Conservation (phyloP, 169 alveolate species). For the Plasmodium relictum region DNA sequence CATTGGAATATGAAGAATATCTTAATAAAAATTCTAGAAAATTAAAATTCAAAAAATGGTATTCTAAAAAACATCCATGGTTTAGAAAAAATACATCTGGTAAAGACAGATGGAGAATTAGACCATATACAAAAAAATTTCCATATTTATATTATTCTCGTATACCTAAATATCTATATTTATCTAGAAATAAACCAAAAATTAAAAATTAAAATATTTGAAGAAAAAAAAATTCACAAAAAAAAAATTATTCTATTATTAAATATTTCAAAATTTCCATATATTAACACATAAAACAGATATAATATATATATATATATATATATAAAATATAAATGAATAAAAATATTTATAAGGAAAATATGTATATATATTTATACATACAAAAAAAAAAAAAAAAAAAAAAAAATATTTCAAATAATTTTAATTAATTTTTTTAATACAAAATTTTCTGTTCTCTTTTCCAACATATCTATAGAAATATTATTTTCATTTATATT, state of each 20-base stretch:
- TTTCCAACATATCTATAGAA: constrained; percentile 28
- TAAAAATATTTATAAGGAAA: background rate
- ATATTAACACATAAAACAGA: too few species aligned
- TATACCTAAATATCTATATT: constrained; percentile 28
- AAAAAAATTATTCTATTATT: background rate
- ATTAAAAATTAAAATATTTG: background rate
- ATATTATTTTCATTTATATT: background rate
- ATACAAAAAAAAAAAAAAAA: background rate
- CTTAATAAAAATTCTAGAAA: constrained; percentile 39
- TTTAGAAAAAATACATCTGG: constrained; percentile 83
- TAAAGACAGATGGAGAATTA: constrained; percentile 80
- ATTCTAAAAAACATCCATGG: constrained; percentile 86
- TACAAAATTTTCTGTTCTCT: constrained; percentile 10
- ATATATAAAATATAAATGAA: background rate
- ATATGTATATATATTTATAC: background rate
- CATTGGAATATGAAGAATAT: constrained; percentile 69
- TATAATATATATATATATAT: background rate
- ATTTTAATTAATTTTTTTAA: constrained; percentile 10
- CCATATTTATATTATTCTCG: constrained; percentile 51
- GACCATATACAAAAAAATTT: constrained; percentile 84
- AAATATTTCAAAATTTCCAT: background rate
- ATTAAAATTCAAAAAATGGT: constrained; percentile 63
- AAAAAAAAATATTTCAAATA: constrained; percentile 14
- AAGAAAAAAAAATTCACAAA: background rate
- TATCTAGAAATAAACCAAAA: constrained; percentile 42